A percentile compares a stretch with the other conserved stretches of the same genome.
Conservation (phyloP, 1,139 yeast genomes). For the Pichia sp. region DNA sequence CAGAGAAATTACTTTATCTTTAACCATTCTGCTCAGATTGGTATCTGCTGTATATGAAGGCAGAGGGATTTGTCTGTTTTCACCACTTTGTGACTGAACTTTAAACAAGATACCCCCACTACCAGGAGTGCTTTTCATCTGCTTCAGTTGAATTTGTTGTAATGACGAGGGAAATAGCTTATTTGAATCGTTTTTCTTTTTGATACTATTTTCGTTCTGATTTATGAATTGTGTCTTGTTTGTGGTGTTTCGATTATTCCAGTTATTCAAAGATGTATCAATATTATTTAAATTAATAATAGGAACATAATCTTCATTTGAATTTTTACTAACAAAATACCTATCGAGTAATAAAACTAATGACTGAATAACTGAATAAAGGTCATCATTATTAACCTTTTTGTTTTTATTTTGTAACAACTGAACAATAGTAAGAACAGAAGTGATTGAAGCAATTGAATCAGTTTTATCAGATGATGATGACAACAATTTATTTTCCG, state of each 20-base stretch:
- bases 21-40: slow-evolving; percentile 1
- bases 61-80: neutral
- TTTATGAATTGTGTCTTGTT: neutral
- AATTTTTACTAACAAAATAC: slow-evolving; percentile 4
- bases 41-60: slow-evolving; percentile 1
- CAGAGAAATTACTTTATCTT: neutral
- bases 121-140: slow-evolving; percentile 7
- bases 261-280: neutral
- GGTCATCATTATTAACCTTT: neutral
- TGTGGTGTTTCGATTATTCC: neutral
- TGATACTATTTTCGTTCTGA: neutral
- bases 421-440: slow-evolving; percentile 33
- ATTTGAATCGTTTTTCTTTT: neutral
- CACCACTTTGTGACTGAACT: slow-evolving; percentile 5
- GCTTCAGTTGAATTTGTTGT: neutral
- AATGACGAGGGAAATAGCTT: neutral
- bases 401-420: neutral
- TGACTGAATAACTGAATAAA: slow-evolving; percentile 18
- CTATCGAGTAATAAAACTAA: slow-evolving; percentile 22
- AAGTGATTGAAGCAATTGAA: slow-evolving; percentile 38
- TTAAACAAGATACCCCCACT: slow-evolving; percentile 7
- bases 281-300: neutral
- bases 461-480: slow-evolving; percentile 22
- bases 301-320: neutral
- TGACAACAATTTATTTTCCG: slow-evolving; percentile 9